phyloP scores from a whole-genome alignment of 129 eudicot genomes.

The Smallanthus sonchifolius region DNA sequence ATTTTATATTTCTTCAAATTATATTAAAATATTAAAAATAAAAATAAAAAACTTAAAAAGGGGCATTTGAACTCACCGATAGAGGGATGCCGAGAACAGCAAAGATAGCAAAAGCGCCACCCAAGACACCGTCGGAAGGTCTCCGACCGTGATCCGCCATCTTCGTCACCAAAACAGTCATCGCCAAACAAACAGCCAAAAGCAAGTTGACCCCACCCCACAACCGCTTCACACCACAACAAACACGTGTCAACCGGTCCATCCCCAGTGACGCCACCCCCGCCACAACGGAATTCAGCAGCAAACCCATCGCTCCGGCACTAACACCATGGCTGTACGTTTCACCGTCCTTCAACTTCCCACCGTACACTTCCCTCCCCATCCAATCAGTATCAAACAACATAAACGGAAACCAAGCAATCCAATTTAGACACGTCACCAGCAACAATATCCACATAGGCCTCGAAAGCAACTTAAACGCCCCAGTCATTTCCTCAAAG shows the following conservation, averaged over 20 bases:
- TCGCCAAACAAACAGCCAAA: conserved; percentile 47
- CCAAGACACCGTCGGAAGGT: conserved; percentile 46
- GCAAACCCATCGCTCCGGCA: conserved; percentile 65
- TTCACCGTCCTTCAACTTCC: conserved; percentile 29
- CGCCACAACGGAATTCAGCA: conserved; percentile 61
- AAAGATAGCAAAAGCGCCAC: conserved; percentile 59
- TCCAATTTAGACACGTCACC: conserved; percentile 76
- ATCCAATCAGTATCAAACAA: conserved; percentile 92
- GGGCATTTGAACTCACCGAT: conserved; percentile 42
- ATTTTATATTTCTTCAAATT: neutral
- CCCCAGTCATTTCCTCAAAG: conserved; percentile 54
- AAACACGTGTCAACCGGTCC: conserved; percentile 28
- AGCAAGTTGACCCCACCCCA: conserved; percentile 79
- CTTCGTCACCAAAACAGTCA: conserved; percentile 69
- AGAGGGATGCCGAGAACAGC: conserved; percentile 70
- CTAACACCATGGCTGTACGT: conserved; percentile 56
- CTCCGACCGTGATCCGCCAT: conserved; percentile 36
- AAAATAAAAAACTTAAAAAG: neutral
- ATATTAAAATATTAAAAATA: neutral
- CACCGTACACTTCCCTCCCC: conserved; percentile 79
- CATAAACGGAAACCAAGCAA: conserved; percentile 89
- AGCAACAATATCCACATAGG: conserved; percentile 69
- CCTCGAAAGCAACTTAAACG: conserved; percentile 51
- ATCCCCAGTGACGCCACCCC: conserved; percentile 59
- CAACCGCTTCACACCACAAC: conserved; percentile 60